Base-by-base conservation (phyloP, 2,329 filamentous ascomycete species). In the Exophiala sp. region DNA sequence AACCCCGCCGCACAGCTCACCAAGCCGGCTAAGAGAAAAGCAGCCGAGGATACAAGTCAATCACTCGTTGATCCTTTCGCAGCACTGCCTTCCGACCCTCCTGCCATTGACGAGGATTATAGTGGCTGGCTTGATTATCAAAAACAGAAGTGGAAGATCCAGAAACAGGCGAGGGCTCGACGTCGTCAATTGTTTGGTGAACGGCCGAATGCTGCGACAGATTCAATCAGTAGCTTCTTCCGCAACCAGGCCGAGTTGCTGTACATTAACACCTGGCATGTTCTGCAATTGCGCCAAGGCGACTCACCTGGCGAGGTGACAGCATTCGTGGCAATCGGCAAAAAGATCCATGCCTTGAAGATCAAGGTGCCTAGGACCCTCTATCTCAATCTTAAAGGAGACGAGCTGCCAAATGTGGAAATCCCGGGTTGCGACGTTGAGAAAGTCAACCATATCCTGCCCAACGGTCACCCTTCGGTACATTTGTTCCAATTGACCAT, bases 141-240 rank as follows among this genome's bases (percentile, higher is more conserved):
- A 66, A 99, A 99, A 69, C 82, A 90, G 71, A 98, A 98, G 69
- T 99, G 93, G 93, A 96, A 91, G 72, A 85, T 97, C 30, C 93
- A 99, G 66, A 95, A 89, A 64, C 86, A 95, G 65, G 89, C 91
- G 27, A 82, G 93, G 18, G 77, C 84, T 53, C 83, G 91, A 37
- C 79, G 94, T 57, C 81, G 91, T 42, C 93, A 98, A 65, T 74
- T 98, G 1, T 98, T 98, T 62, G 93, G 93, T 52, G 91, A 98
- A 62, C 83, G 85, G 50, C 79, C 83, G 9, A 75, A 74, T 42
- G 73, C 78, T 60, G 71, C 76, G 11, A 74, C 75, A 1, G 80
- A 84, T 63, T 75, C 76, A 0, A 74, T 85, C 58, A 84, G 83
- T 48, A 78, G 77, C 34, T 80, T 85, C 63, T 96, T 98, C 76